Evolutionary conservation across 140 eudicot species (phyloP).

Genomic region (Anethum foeniculum): DNA sequence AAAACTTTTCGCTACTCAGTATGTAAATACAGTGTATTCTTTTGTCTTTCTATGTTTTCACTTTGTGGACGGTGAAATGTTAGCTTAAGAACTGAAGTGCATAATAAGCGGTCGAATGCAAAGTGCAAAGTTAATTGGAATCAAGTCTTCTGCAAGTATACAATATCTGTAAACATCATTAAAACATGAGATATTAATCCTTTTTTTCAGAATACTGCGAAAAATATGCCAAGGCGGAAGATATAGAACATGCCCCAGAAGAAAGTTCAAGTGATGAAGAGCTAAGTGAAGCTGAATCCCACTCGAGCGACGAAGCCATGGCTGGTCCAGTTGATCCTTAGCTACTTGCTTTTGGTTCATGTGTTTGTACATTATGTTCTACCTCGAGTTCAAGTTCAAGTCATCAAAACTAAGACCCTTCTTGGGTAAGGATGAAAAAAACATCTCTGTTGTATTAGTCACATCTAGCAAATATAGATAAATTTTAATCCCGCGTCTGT

Average conservation of each 20-base stretch:
- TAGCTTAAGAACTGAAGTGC: not conserved
- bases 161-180: not conserved
- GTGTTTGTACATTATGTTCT: slow-evolving; percentile 12
- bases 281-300: slow-evolving; percentile 59
- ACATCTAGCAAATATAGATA: not conserved
- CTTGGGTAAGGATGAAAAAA: slow-evolving; percentile 36
- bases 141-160: not conserved
- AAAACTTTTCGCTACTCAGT: not conserved
- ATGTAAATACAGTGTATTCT: not conserved
- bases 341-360: slow-evolving; percentile 4
- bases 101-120: not conserved
- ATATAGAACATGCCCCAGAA: slow-evolving; percentile 56
- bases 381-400: slow-evolving; percentile 12
- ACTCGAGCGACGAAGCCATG: slow-evolving; percentile 72
- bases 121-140: not conserved
- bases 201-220: slow-evolving; percentile 60
- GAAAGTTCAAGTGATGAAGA: slow-evolving; percentile 80
- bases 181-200: not conserved
- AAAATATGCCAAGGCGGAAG: slow-evolving; percentile 85
- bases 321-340: slow-evolving; percentile 76
- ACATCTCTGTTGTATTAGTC: slow-evolving; percentile 12
- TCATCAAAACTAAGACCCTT: slow-evolving; percentile 22
- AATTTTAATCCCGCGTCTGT: not conserved
- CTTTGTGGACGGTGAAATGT: not conserved
- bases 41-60: not conserved